Evolutionary conservation across 805 yeast genomes (phyloP).

Genomic region (Cyberlindnera mycetangii): DNA sequence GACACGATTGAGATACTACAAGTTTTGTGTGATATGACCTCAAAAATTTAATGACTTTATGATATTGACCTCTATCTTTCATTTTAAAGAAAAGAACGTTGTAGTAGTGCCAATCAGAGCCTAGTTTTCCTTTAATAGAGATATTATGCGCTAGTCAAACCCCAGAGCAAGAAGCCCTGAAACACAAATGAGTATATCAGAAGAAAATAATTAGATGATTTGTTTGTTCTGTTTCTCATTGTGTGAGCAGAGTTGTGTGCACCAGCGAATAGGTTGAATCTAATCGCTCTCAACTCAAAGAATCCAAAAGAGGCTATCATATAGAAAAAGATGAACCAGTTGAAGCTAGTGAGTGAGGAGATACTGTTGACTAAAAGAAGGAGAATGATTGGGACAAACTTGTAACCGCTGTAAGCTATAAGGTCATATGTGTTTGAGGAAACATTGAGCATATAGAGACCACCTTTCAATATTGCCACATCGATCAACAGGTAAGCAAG

Average conservation of each 20-base stretch:
- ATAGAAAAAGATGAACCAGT: slow-evolving; percentile 49
- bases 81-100: slow-evolving; percentile 2
- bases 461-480: slow-evolving; percentile 69
- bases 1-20: slow-evolving; percentile 13
- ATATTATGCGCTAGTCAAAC: slow-evolving; percentile 38
- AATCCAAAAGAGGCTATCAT: slow-evolving; percentile 56
- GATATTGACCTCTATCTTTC: slow-evolving; percentile 1
- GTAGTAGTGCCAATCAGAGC: neutral
- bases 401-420: slow-evolving; percentile 88
- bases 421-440: slow-evolving; percentile 77
- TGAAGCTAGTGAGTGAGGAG: slow-evolving; percentile 38
- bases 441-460: slow-evolving; percentile 75
- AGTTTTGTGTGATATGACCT: no score
- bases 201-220: slow-evolving; percentile 81
- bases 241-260: slow-evolving; percentile 51
- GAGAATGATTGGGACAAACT: slow-evolving; percentile 77
- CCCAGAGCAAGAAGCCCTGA: slow-evolving; percentile 74
- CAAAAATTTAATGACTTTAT: neutral
- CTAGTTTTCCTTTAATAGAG: no score
- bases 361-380: slow-evolving; percentile 50
- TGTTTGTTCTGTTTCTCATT: slow-evolving; percentile 64
- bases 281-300: slow-evolving; percentile 57
- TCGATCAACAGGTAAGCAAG: slow-evolving; percentile 80
- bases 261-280: slow-evolving; percentile 38
- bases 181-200: slow-evolving; percentile 80